Evolutionary conservation across 495 filamentous ascomycete species (phyloP), one percentile per base, ranked within the genome.

Genomic region (Saxophila tyrrhenica): DNA sequence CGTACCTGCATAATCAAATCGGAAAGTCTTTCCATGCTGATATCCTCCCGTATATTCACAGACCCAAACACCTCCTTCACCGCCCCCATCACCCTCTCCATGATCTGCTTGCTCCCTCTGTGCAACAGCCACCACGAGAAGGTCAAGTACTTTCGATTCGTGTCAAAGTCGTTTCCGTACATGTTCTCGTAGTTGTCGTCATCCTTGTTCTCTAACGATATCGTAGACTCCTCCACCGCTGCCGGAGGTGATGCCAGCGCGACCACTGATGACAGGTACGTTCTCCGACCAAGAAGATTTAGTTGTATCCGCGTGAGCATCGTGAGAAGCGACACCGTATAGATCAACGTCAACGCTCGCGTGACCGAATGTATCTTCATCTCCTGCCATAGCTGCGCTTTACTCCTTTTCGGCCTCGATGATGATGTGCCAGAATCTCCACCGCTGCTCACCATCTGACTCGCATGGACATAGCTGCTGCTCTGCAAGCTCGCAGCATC

Each of bases 111-210:
- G 83, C 88, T 95, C 52, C 92, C 92, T 38, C 82, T 80, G 70
- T 97, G 88, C 41, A 99, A 75, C 21, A 99, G 72, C 92, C 92
- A 97, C 94, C 94, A 99, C 64, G 86, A 91, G 68, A 97, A 95
- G 49, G 88, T 89, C 35, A 99, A 77, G 65, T 96, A 99, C 59
- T 84, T 83, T 55, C 88, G 75, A 69, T 98, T 97, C 38, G 89
- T 92, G 61, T 94, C 89, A 59, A 92, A 92, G 67, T 97, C 92
- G 62, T 83, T 86, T 3, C 89, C 87, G 65, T 94, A 86, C 7
- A 84, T 80, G 58, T 86, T 83, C 38, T 85, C 85, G 11, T 79
- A 71, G 58, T 84, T 80, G 57, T 85, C 87, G 64, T 94, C 87
- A 61, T 94, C 89, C 62, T 87, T 79, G 67, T 96, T 89, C 69